Base-by-base conservation (phyloP, 1,284 basidiomycete species). In the Cutaneotrichosporon cutaneum region DNA sequence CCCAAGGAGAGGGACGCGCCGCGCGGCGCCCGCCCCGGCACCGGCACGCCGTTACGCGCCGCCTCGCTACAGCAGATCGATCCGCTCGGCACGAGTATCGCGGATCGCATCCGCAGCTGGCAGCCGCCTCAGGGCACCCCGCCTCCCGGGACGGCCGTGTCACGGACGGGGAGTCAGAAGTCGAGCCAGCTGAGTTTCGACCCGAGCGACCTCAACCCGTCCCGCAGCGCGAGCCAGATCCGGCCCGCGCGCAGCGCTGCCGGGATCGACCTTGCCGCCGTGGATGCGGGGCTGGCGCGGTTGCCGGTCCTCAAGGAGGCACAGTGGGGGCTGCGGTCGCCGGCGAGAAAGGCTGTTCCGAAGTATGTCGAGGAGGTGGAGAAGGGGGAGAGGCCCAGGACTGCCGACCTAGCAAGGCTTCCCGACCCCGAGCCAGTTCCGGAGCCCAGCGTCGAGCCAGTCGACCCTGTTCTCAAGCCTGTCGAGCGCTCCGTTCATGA, bases 171-270 rank as follows among this genome's bases (percentile, higher is more conserved):
- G 51, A 2, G 55, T 22, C 14, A 3, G 35, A 16, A 47, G 59
- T 68, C 10, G 70, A 73, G 10, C 70, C 70, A 11, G 51, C 55
- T 74, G 30, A 70, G 68, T 18, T 76, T 77, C 58, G 35, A 77
- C 59, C 68, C 70, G 16, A 72, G 70, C 44, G 77, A 79, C 54
- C 63, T 79, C 18, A 79, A 79, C 58, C 77, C 77, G 1, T 79
- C 77, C 9, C 66, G 77, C 35, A 76, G 74, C 3, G 77, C 77
- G 1, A 73, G 71, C 58, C 77, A 77, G 60, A 68, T 73, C 5
- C 64, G 72, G 53, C 53, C 26, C 24, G 30, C 36, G 24, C 22
- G 21, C 33, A 26, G 2, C 4, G 22, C 8, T 14, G 30, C 21
- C 2, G 26, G 22, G 16, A 10, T 45, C 13, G 42, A 45, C 21